phyloP scores from a whole-genome alignment of 2,329 filamentous ascomycete genomes.

The Sclerotinia spermophila region DNA sequence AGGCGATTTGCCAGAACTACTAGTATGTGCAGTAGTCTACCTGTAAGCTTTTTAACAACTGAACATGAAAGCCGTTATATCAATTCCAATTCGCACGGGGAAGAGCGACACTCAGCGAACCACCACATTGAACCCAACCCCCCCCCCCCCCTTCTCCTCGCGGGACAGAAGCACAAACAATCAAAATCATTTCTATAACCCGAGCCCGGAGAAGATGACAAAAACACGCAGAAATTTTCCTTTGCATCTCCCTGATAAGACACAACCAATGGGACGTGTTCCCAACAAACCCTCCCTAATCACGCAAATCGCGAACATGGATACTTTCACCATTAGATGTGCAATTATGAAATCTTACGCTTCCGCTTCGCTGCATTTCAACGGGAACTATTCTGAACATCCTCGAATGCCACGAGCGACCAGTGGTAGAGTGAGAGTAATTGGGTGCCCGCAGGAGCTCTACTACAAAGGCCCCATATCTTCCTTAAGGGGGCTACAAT shows the following conservation, averaged over 20 bases:
- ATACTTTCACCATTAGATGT: constrained; percentile 9
- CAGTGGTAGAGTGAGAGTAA: neutral
- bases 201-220: constrained; percentile 5
- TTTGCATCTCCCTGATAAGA: constrained; percentile 10
- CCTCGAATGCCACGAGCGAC: constrained; percentile 16
- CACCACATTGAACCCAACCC: neutral
- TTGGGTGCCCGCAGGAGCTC: neutral
- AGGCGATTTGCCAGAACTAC: neutral
- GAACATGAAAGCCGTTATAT: constrained; percentile 6
- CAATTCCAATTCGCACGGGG: constrained; percentile 13
- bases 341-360: constrained; percentile 19
- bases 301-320: constrained; percentile 7
- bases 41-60: constrained; percentile 6
- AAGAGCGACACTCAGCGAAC: constrained; percentile 13
- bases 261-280: constrained; percentile 16
- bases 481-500: constrained; percentile 3
- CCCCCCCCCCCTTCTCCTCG: neutral
- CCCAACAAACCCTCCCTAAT: constrained; percentile 8
- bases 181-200: neutral
- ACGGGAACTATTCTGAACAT: constrained; percentile 18
- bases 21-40: constrained; percentile 2
- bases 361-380: constrained; percentile 17
- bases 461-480: neutral
- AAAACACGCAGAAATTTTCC: constrained; percentile 13
- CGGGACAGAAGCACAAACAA: constrained; percentile 8